Conservation (phyloP, 805 yeast genomes). For the Huiozyma sinensis region DNA sequence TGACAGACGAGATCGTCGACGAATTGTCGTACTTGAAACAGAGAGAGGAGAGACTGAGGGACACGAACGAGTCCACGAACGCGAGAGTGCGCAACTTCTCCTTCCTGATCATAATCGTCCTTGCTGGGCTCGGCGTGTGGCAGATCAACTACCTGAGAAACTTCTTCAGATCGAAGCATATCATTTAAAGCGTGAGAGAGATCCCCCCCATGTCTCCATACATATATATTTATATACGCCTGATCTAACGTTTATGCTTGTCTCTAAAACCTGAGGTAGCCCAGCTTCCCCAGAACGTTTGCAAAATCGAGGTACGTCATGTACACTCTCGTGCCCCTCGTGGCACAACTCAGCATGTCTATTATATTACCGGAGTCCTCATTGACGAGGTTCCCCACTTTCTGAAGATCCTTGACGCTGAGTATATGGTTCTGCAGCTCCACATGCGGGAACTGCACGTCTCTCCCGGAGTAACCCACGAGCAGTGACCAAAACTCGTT, state of each 20-base stretch:
- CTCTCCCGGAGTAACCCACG: conserved; percentile 18
- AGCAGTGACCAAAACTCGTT: conserved; percentile 35
- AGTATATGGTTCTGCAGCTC: conserved; percentile 18
- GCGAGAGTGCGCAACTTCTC: conserved; percentile 86
- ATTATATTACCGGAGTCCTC: conserved; percentile 25
- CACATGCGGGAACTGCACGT: conserved; percentile 13
- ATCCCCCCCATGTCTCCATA: background rate
- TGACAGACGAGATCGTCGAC: conserved; percentile 67
- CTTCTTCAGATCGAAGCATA: conserved; percentile 81
- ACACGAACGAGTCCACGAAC: conserved; percentile 94
- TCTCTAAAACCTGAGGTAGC: conserved; percentile 27
- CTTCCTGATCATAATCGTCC: conserved; percentile 50
- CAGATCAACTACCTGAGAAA: conserved; percentile 86
- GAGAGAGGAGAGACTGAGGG: conserved; percentile 89
- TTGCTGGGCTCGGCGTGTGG: conserved; percentile 80
- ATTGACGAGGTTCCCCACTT: conserved; percentile 25
- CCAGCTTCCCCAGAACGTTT: conserved; percentile 38
- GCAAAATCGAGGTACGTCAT: conserved; percentile 39
- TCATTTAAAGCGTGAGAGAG: conserved; percentile 33
- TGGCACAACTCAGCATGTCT: conserved; percentile 39
- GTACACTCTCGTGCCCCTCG: conserved; percentile 28
- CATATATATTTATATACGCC: background rate
- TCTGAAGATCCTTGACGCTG: conserved; percentile 31
- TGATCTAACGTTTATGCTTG: background rate
- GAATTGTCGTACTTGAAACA: conserved; percentile 75